Evolutionary conservation across 208 protist genomes (phyloP).

Genomic region (Herpetomonas samuelpessoai): DNA sequence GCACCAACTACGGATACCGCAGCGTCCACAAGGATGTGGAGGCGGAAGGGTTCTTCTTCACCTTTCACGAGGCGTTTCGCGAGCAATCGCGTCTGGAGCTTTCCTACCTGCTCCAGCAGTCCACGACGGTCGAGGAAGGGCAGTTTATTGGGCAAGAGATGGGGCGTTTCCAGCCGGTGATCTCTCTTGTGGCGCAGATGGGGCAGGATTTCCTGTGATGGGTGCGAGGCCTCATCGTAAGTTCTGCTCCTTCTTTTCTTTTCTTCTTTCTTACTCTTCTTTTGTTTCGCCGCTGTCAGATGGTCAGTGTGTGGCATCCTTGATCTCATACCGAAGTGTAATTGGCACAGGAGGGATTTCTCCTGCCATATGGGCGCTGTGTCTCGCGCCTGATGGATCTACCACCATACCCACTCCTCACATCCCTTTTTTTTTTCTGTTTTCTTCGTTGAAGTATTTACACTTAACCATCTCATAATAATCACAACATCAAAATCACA

Average conservation of each 20-base stretch:
- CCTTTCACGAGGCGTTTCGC: slow-evolving; percentile 44
- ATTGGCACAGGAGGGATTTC: too few species aligned
- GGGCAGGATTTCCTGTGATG: slow-evolving; percentile 69
- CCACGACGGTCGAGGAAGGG: slow-evolving; percentile 42
- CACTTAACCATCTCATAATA: too few species aligned
- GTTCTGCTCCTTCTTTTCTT: not conserved
- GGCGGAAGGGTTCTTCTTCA: slow-evolving; percentile 65
- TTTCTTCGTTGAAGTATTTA: too few species aligned
- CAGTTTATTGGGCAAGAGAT: slow-evolving; percentile 44
- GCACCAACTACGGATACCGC: slow-evolving; percentile 88
- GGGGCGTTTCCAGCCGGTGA: slow-evolving; percentile 75
- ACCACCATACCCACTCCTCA: too few species aligned
- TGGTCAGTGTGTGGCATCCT: not conserved
- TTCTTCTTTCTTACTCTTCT: slow-evolving; percentile 5
- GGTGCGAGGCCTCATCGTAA: not conserved
- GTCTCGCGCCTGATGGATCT: too few species aligned
- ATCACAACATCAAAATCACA: too few species aligned
- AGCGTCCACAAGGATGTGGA: slow-evolving; percentile 86
- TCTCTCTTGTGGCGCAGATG: slow-evolving; percentile 71
- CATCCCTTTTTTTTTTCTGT: too few species aligned
- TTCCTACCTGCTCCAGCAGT: slow-evolving; percentile 44
- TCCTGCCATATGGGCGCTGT: too few species aligned
- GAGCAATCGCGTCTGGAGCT: slow-evolving; percentile 58
- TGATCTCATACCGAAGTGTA: slow-evolving; percentile 7
- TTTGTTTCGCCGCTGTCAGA: not conserved